phyloP scores from a whole-genome alignment of 2,329 filamentous ascomycete species.

The Diplodia seriata region DNA sequence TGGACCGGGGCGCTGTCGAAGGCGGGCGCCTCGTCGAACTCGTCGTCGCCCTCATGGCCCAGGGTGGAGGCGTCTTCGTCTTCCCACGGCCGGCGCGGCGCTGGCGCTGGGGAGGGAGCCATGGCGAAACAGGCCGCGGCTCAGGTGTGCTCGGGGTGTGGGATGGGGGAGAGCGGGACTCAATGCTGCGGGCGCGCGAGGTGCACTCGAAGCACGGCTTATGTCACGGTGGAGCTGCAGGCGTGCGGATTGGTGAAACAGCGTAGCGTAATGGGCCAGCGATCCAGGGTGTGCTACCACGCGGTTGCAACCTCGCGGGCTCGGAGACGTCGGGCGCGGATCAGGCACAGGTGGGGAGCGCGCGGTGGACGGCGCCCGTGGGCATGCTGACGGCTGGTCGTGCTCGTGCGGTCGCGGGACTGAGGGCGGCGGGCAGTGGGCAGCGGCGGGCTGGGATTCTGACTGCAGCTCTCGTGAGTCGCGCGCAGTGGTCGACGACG shows the following conservation, averaged over 20 bases:
- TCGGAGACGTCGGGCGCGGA: conserved; percentile 23
- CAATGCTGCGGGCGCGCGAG: conserved; percentile 30
- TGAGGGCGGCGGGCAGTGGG: neutral
- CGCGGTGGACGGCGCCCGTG: neutral
- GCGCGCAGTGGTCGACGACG: conserved; percentile 13
- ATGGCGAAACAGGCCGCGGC: conserved; percentile 25
- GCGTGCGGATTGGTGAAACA: conserved; percentile 32
- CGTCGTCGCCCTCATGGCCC: conserved; percentile 30
- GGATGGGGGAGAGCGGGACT: conserved; percentile 25
- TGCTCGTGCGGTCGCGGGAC: conserved; percentile 11
- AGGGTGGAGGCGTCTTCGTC: conserved; percentile 31
- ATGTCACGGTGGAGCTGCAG: conserved; percentile 32
- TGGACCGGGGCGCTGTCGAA: conserved; percentile 59
- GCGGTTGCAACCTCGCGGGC: conserved; percentile 26
- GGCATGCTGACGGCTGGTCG: conserved; percentile 27
- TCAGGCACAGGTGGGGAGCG: conserved; percentile 30
- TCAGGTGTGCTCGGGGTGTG: conserved; percentile 19
- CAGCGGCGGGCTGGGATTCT: conserved; percentile 12
- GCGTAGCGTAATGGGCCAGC: conserved; percentile 31
- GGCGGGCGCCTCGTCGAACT: conserved; percentile 30
- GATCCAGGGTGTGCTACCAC: conserved; percentile 29
- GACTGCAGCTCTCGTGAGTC: conserved; percentile 31
- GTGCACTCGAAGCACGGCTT: conserved; percentile 26
- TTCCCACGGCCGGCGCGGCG: conserved; percentile 22
- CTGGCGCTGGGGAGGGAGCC: conserved; percentile 24